phyloP scores from a whole-genome alignment of 2,329 filamentous ascomycete species.

The Mariannaea sp. region DNA sequence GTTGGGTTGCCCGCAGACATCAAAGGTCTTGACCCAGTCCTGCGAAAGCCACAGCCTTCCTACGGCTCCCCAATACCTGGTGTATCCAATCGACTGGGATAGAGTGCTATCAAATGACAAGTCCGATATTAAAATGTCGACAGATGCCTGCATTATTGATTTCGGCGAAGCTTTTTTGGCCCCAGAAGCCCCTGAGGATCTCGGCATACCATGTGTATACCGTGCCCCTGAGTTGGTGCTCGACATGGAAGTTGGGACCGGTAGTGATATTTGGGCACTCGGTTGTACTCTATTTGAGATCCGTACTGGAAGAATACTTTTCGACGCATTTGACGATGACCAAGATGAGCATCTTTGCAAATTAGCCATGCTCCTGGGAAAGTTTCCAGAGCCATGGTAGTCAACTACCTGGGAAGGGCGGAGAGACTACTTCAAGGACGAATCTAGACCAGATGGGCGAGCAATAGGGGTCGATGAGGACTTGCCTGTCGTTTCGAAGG shows the following conservation, averaged over 20 bases:
- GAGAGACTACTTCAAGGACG: conserved; percentile 28
- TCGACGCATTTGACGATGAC: conserved; percentile 33
- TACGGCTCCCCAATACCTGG: conserved; percentile 30
- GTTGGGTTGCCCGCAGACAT: background rate
- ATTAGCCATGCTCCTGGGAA: conserved; percentile 34
- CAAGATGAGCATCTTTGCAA: conserved; percentile 32
- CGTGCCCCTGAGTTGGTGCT: conserved; percentile 35
- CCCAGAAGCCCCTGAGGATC: conserved; percentile 8
- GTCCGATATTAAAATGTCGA: background rate
- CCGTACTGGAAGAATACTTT: conserved; percentile 37
- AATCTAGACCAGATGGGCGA: conserved; percentile 20
- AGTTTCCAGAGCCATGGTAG: conserved; percentile 41
- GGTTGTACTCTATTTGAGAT: conserved; percentile 40
- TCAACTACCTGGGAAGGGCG: conserved; percentile 33
- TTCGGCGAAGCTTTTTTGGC: conserved; percentile 21
- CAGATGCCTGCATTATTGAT: conserved; percentile 21
- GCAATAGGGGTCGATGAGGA: conserved; percentile 17
- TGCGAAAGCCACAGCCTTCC: background rate
- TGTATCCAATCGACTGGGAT: conserved; percentile 25
- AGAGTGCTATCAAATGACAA: background rate
- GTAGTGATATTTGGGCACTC: conserved; percentile 38
- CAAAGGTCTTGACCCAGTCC: background rate
- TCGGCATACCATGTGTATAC: conserved; percentile 35
- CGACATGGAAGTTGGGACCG: conserved; percentile 25
- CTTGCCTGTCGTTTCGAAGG: background rate